These are phyloP conservation scores for Graphilbum ipis-grandicollis DNA, from an alignment of 2,329 filamentous ascomycete genomes.

Conservation along the genomic window DNA sequence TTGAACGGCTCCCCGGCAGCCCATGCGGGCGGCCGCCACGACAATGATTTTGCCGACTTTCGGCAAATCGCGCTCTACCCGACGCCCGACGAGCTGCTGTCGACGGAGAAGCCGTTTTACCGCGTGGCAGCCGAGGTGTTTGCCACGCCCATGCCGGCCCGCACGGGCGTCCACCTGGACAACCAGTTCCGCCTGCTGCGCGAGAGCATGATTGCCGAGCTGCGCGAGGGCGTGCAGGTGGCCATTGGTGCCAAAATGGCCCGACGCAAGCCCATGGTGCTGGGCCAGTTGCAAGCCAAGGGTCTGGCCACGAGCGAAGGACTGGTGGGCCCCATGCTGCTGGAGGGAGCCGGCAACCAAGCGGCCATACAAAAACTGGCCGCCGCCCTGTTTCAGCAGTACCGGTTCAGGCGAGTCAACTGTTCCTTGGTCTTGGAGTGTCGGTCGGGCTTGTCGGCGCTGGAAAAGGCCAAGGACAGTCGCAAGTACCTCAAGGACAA, in stretches of 20 bases:
- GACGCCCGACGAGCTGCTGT: conserved; percentile 45
- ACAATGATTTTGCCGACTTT: conserved; percentile 52
- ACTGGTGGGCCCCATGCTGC: conserved; percentile 4
- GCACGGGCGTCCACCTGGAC: conserved; percentile 38
- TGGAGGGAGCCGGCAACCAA: not conserved
- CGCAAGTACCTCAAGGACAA: conserved; percentile 26
- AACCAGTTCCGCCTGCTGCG: conserved; percentile 56
- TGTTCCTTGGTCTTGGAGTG: not conserved
- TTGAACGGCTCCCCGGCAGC: not conserved
- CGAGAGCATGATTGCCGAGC: conserved; percentile 52
- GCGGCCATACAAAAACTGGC: not conserved
- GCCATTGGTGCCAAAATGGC: conserved; percentile 30
- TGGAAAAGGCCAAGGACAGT: not conserved
- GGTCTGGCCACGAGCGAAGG: conserved; percentile 16
- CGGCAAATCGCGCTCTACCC: conserved; percentile 45
- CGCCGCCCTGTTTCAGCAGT: not conserved
- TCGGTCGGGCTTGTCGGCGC: not conserved
- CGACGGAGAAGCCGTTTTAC: conserved; percentile 33
- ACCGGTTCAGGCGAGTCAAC: not conserved
- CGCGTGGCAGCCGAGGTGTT: conserved; percentile 31
- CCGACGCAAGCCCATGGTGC: conserved; percentile 17
- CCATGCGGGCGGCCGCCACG: conserved; percentile 47
- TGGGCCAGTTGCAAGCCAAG: conserved; percentile 21
- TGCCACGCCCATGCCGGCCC: conserved; percentile 16
- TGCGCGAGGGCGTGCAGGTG: conserved; percentile 42